phyloP scores from a whole-genome alignment of 768 basidiomycete genomes.

The Suillus decipiens region DNA sequence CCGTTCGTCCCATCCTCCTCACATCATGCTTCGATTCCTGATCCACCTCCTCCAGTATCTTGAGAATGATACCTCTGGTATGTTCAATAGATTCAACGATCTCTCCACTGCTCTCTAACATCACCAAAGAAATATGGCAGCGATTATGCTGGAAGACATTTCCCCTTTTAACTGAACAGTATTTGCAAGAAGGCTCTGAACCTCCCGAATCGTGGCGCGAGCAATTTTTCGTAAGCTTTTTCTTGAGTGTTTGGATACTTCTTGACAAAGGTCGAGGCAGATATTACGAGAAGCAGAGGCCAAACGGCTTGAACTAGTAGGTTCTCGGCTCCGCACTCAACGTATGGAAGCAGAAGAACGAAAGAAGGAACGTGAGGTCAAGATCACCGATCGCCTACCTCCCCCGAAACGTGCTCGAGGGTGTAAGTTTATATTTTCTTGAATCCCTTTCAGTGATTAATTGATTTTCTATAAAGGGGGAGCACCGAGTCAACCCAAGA shows the following conservation, averaged over 20 bases:
- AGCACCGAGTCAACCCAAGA: constrained; percentile 51
- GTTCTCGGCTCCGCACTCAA: constrained; percentile 61
- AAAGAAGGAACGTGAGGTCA: constrained; percentile 77
- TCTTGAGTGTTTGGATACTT: not conserved
- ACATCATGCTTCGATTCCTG: constrained; percentile 16
- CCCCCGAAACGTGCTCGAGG: constrained; percentile 60
- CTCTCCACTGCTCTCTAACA: constrained; percentile 8
- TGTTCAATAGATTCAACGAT: constrained; percentile 14
- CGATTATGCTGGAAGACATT: constrained; percentile 62
- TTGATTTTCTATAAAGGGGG: constrained; percentile 36
- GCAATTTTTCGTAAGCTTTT: constrained; percentile 60
- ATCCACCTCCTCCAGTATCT: constrained; percentile 45
- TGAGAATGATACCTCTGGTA: constrained; percentile 56
- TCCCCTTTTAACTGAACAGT: constrained; percentile 53
- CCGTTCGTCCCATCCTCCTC: constrained; percentile 47
- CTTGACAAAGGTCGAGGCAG: constrained; percentile 36
- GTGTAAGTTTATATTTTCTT: constrained; percentile 2
- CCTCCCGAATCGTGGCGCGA: constrained; percentile 68
- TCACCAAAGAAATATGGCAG: constrained; percentile 63
- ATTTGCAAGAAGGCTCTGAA: constrained; percentile 39
- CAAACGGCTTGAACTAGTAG: constrained; percentile 62
- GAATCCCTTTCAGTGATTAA: constrained; percentile 8
- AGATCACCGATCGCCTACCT: constrained; percentile 69
- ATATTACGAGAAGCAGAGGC: constrained; percentile 59
- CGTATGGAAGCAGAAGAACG: constrained; percentile 71